These are phyloP conservation scores for Heliamphora pulchella DNA, from an alignment of 179 eudicot genomes.

Conservation along the genomic window DNA sequence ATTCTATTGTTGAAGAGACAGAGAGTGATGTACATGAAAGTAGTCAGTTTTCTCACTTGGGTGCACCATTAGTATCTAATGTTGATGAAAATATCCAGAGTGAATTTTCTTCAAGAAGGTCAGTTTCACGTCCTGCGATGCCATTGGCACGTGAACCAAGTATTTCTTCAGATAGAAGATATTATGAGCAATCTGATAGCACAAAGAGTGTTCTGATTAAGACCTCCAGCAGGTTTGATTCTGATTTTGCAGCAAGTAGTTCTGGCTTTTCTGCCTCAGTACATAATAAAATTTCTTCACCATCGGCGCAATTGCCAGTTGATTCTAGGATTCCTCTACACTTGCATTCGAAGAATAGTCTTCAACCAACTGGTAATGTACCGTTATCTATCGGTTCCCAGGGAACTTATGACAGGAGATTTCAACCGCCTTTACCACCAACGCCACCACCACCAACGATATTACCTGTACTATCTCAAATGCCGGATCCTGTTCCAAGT, in stretches of 20 bases:
- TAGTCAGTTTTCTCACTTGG: constrained; percentile 41
- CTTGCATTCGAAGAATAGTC: constrained; percentile 36
- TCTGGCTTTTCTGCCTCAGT: constrained; percentile 36
- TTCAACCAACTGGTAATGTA: constrained; percentile 35
- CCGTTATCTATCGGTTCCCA: constrained; percentile 28
- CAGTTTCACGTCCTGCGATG: constrained; percentile 62
- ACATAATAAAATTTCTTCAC: constrained; percentile 34
- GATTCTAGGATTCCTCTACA: constrained; percentile 40
- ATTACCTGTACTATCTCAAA: constrained; percentile 48
- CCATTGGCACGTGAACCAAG: constrained; percentile 75
- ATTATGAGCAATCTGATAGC: constrained; percentile 45
- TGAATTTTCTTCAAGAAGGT: constrained; percentile 78
- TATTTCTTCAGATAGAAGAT: constrained; percentile 63
- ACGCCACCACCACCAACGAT: constrained; percentile 76
- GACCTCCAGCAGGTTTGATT: constrained; percentile 32
- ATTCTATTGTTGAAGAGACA: constrained; percentile 83
- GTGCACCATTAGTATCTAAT: constrained; percentile 43
- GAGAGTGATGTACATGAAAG: constrained; percentile 57
- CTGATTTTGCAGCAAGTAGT: constrained; percentile 26
- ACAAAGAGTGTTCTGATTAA: constrained; percentile 27
- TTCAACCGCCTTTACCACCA: constrained; percentile 89
- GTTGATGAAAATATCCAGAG: constrained; percentile 51
- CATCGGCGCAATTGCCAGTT: constrained; percentile 29
- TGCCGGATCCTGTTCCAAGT: constrained; percentile 34
- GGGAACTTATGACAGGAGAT: constrained; percentile 51